Percentiles rank a stretch among this genome's conserved stretches.
These are phyloP conservation scores for Neurospora sp. DNA, from an alignment of 2,329 filamentous ascomycete species.

Conservation along the genomic window DNA sequence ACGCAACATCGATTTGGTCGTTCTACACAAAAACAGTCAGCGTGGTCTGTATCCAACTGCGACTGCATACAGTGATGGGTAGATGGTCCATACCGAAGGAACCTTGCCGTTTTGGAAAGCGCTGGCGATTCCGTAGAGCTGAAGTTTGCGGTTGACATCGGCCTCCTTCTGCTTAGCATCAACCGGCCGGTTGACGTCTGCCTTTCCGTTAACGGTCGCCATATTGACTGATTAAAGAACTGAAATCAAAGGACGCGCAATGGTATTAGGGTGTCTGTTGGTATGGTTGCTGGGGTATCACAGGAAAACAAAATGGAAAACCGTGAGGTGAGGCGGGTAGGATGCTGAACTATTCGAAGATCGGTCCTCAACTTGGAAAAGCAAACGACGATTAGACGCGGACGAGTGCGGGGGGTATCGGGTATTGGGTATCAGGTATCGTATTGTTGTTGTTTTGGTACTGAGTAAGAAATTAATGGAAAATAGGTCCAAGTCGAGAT, in stretches of 20 bases:
- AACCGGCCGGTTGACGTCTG: slow-evolving; percentile 60
- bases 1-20: slow-evolving; percentile 86
- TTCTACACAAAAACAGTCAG: slow-evolving; percentile 44
- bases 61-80: background rate
- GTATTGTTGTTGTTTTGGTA: background rate
- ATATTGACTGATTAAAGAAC: slow-evolving; percentile 8
- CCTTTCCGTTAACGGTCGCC: slow-evolving; percentile 8
- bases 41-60: background rate
- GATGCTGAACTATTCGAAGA: background rate
- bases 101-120: slow-evolving; percentile 86
- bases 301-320: background rate
- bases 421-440: slow-evolving; percentile 2
- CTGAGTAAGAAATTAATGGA: background rate
- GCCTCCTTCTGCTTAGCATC: slow-evolving; percentile 68
- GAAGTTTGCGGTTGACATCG: slow-evolving; percentile 87
- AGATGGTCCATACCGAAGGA: slow-evolving; percentile 53
- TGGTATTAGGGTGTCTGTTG: background rate
- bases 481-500: background rate
- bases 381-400: background rate
- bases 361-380: background rate
- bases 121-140: slow-evolving; percentile 80
- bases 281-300: background rate
- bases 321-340: background rate
- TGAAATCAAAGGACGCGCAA: background rate
- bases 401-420: background rate